Conservation (phyloP, 2,329 filamentous ascomycete genomes). For the Cladosporium oxysporum region DNA sequence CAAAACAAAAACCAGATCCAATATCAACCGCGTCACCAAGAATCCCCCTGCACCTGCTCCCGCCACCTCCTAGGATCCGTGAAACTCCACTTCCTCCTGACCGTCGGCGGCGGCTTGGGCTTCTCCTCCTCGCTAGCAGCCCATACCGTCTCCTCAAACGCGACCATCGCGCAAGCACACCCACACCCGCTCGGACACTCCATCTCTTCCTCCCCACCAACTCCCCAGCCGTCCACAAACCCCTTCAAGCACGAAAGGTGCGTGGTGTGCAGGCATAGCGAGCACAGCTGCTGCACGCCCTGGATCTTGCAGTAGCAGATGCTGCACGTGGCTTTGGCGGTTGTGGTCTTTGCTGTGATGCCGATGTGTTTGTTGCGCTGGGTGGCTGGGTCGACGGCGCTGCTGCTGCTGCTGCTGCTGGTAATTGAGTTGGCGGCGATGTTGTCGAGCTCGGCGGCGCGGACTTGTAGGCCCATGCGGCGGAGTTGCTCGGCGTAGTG, state of each 20-base stretch:
- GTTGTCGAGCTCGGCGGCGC: slow-evolving; percentile 60
- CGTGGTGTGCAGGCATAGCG: slow-evolving; percentile 32
- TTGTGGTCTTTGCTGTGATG: not conserved
- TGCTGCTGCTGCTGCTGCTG: not conserved
- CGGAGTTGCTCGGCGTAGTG: slow-evolving; percentile 61
- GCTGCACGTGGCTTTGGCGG: slow-evolving; percentile 28
- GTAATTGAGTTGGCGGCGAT: slow-evolving; percentile 55
- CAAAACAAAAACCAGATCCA: not conserved
- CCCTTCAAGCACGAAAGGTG: slow-evolving; percentile 32
- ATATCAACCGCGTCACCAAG: slow-evolving; percentile 1
- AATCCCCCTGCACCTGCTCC: slow-evolving; percentile 24
- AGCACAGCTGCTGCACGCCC: slow-evolving; percentile 34
- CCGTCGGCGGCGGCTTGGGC: not conserved
- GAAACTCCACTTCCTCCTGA: slow-evolving; percentile 29
- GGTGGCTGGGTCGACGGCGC: not conserved
- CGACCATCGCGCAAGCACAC: slow-evolving; percentile 29
- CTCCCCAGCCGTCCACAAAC: slow-evolving; percentile 22
- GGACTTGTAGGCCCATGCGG: slow-evolving; percentile 58
- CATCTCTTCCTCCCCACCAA: slow-evolving; percentile 23
- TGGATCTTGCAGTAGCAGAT: slow-evolving; percentile 33
- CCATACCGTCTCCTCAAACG: slow-evolving; percentile 22
- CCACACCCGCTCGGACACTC: slow-evolving; percentile 37
- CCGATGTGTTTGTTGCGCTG: slow-evolving; percentile 1
- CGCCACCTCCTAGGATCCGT: slow-evolving; percentile 32
- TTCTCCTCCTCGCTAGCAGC: not conserved